phyloP scores from a whole-genome alignment of 2,329 filamentous ascomycete genomes.

The Sporothrix mexicana region DNA sequence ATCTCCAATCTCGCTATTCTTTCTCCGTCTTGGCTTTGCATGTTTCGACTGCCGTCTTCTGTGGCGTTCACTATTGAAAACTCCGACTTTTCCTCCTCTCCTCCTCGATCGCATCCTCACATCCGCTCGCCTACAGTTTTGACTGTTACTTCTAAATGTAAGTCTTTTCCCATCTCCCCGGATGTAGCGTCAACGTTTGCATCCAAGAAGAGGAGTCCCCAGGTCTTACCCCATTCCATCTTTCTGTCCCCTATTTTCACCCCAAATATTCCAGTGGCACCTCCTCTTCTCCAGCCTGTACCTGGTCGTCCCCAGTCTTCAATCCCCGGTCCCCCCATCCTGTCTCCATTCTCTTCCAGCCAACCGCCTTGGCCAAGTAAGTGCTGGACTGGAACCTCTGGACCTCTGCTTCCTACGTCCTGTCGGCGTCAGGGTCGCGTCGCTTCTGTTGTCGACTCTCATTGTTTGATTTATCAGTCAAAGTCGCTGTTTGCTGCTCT shows the following conservation, averaged over 20 bases:
- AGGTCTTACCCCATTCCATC: neutral
- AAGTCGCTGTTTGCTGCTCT: neutral
- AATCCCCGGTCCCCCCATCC: neutral
- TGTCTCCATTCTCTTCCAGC: neutral
- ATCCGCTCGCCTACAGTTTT: neutral
- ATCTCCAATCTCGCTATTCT: neutral
- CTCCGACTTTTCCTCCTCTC: neutral
- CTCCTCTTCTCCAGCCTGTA: neutral
- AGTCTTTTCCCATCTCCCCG: slow-evolving; percentile 1
- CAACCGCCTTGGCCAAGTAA: slow-evolving; percentile 13
- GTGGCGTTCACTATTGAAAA: no score
- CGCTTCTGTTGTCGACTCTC: neutral
- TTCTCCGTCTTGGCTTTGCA: neutral
- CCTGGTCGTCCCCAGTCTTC: neutral
- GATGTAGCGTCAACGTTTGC: neutral
- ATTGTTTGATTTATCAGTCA: slow-evolving; percentile 1
- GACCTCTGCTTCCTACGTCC: slow-evolving; percentile 16
- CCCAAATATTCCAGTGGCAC: slow-evolving; percentile 7
- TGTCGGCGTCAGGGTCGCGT: slow-evolving; percentile 6
- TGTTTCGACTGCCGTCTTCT: no score
- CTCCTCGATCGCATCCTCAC: neutral
- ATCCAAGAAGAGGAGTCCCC: neutral
- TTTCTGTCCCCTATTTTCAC: neutral
- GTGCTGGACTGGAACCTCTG: neutral
- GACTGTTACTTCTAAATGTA: neutral